phyloP scores from a whole-genome alignment of 192 early-diverging fungal genomes.

The Globomyces pollinis-pini region DNA sequence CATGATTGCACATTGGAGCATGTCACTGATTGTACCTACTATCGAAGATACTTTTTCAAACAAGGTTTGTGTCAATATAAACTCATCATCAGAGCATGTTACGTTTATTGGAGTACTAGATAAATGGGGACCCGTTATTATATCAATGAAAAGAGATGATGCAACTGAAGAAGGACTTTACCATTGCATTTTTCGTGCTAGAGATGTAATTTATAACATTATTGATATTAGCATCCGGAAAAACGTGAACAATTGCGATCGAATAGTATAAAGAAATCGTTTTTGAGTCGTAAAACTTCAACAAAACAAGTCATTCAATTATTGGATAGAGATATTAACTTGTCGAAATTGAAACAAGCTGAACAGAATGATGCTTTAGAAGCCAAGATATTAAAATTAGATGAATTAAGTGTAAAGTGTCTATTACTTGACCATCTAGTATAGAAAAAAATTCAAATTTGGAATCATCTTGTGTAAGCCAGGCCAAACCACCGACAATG shows the following conservation, averaged over 20 bases:
- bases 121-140: constrained; percentile 26
- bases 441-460: constrained; percentile 23
- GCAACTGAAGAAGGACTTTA: neutral
- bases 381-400: constrained; percentile 17
- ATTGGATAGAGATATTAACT: constrained; percentile 22
- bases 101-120: constrained; percentile 19
- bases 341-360: constrained; percentile 19
- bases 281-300: constrained; percentile 12
- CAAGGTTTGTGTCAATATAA: neutral
- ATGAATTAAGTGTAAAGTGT: constrained; percentile 22
- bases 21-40: constrained; percentile 20
- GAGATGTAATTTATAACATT: constrained; percentile 22
- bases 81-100: constrained; percentile 13
- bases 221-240: neutral
- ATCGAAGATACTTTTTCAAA: constrained; percentile 19
- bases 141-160: constrained; percentile 20
- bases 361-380: constrained; percentile 15
- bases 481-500: constrained; percentile 35
- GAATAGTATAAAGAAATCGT: constrained; percentile 13
- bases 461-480: constrained; percentile 21
- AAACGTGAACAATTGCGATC: neutral
- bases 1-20: constrained; percentile 17
- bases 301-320: constrained; percentile 17
- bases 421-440: constrained; percentile 7
- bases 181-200: constrained; percentile 20